Conservation (phyloP, 768 basidiomycete species). For the Leccinum variicolor region DNA sequence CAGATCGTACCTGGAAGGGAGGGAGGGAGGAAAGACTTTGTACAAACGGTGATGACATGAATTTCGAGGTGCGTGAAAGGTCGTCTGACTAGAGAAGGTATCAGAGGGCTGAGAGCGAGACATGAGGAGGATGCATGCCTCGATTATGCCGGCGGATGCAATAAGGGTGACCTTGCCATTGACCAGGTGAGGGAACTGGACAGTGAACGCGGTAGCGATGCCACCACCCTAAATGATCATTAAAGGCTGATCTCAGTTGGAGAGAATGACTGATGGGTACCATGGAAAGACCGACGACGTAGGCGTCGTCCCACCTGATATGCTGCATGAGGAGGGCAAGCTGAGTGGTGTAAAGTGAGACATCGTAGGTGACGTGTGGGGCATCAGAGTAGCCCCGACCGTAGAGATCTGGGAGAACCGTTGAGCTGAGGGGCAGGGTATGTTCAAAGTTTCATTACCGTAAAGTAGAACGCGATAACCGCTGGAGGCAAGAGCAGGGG, state of each 20-base stretch:
- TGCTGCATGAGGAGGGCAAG: slow-evolving; percentile 84
- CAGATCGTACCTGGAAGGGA: slow-evolving; percentile 51
- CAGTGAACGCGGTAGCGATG: slow-evolving; percentile 66
- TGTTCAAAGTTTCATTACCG: slow-evolving; percentile 38
- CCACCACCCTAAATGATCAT: slow-evolving; percentile 60
- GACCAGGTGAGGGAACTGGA: slow-evolving; percentile 70
- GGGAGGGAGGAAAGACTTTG: slow-evolving; percentile 61
- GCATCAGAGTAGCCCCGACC: slow-evolving; percentile 84
- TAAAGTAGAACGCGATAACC: slow-evolving; percentile 77
- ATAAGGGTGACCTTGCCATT: slow-evolving; percentile 63
- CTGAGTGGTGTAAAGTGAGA: slow-evolving; percentile 64
- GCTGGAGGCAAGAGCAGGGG: slow-evolving; percentile 54
- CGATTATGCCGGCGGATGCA: slow-evolving; percentile 66
- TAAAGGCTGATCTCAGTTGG: neutral
- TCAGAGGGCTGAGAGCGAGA: neutral
- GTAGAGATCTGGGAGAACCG: slow-evolving; percentile 57
- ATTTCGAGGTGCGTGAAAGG: slow-evolving; percentile 69
- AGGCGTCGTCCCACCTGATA: slow-evolving; percentile 64
- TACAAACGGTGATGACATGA: slow-evolving; percentile 76
- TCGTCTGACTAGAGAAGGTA: slow-evolving; percentile 47
- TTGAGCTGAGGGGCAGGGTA: slow-evolving; percentile 1
- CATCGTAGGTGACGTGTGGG: slow-evolving; percentile 64
- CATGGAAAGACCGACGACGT: slow-evolving; percentile 75
- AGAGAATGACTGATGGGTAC: slow-evolving; percentile 29
- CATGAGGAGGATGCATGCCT: slow-evolving; percentile 37